phyloP scores from a whole-genome alignment of 2,329 filamentous ascomycete genomes.

The Rhinocladiella mackenziei region DNA sequence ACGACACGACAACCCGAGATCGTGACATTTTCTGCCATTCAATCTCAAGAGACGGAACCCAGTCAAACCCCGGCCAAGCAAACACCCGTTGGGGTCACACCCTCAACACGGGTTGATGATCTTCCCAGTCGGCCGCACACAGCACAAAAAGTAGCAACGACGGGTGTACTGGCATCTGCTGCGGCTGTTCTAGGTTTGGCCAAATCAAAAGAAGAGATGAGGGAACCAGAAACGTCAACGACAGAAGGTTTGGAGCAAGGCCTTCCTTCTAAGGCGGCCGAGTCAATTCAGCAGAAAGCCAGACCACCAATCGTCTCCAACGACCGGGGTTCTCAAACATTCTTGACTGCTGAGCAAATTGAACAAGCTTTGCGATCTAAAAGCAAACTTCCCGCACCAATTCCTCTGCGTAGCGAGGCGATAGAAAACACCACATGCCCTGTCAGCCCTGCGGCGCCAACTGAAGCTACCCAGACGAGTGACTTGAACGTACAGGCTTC shows the following conservation, averaged over 20 bases:
- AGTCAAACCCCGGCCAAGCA: constrained; percentile 27
- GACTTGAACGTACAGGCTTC: not conserved
- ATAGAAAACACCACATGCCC: constrained; percentile 20
- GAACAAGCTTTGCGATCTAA: constrained; percentile 60
- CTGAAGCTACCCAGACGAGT: constrained; percentile 3
- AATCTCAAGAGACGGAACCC: constrained; percentile 33
- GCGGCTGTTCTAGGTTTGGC: constrained; percentile 25
- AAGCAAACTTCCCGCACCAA: constrained; percentile 34
- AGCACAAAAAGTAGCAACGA: constrained; percentile 32
- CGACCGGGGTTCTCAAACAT: constrained; percentile 77
- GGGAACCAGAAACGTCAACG: constrained; percentile 50
- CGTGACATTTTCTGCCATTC: constrained; percentile 34
- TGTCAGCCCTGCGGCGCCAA: constrained; percentile 20
- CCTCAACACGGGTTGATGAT: constrained; percentile 26
- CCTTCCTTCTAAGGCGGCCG: not conserved
- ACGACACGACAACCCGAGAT: constrained; percentile 23
- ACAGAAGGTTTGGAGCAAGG: too few species aligned
- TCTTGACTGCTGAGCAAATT: constrained; percentile 75
- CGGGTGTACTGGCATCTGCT: constrained; percentile 25
- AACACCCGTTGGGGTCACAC: constrained; percentile 35
- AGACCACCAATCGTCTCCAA: constrained; percentile 37
- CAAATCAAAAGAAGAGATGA: constrained; percentile 44
- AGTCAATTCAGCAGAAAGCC: not conserved
- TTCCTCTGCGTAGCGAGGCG: constrained; percentile 36
- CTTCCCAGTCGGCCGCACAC: constrained; percentile 35